Evolutionary conservation across 495 filamentous ascomycete species (phyloP), one percentile per base, ranked within the genome.

Genomic region (Aspergillus homomorphus): DNA sequence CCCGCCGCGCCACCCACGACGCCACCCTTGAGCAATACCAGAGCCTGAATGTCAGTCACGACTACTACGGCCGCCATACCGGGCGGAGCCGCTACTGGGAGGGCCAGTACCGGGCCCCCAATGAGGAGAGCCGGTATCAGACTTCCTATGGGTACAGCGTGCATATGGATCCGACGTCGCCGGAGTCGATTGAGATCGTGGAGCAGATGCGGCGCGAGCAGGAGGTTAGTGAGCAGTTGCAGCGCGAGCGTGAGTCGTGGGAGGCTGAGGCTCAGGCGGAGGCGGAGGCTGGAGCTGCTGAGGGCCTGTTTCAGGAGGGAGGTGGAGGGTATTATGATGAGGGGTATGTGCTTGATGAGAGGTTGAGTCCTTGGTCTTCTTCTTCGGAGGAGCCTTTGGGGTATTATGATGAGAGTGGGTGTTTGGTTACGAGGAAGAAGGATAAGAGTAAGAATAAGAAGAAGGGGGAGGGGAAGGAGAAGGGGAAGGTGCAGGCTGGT

Each of bases 101-200:
- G 12, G 16, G 18, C 20, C 42, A 23, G 45, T 45, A 28, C 20
- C 30, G 41, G 22, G 15, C 49, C 18, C 51, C 38, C 21, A 53
- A 51, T 7, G 16, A 38, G 6, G 38, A 28, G n/a, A 57, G 53
- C 22, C 63, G 63, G 8, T 71, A 73, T 46, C 67, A 69, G 64
- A 67, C 64, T 59, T 72, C 66, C 26, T 73, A 65, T 38, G 56
- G 63, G 8, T 60, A 66, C n/a, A 68, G 68, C 23, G 71, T 74
- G 6, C 71, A 74, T 48, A 70, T 73, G 69, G 55, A 70, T 54
- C 66, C 69, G 2, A 4, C 59, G 16, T 69, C 66, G 5, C 54
- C 50, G 4, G 64, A 68, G 0, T 70, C 67, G 0, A 60, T 41
- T 28, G 70, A 66, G 24, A 57, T 28, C 60, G 69, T 59, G 48